Evolutionary conservation across 2,329 filamentous ascomycete genomes (phyloP).

Genomic region (Capronia coronata): DNA sequence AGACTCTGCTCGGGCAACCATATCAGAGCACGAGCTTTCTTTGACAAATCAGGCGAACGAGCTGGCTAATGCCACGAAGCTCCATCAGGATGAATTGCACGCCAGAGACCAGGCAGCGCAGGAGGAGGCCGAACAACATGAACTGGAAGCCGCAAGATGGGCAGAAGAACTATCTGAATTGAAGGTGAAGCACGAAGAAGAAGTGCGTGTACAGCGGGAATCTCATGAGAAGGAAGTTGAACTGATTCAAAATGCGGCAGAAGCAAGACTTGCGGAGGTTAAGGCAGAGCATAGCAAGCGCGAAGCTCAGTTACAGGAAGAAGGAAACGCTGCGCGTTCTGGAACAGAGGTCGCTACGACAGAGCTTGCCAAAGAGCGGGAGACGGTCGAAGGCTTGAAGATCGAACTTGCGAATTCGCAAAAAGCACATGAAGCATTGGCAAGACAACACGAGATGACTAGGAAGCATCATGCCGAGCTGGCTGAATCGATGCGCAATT

Average conservation of each 20-base stretch:
- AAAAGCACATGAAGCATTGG: constrained; percentile 19
- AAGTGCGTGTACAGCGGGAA: constrained; percentile 10
- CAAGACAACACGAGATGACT: constrained; percentile 18
- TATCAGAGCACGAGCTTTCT: constrained; percentile 10
- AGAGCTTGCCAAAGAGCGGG: constrained; percentile 22
- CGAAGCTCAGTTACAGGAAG: constrained; percentile 26
- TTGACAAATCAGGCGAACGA: constrained; percentile 12
- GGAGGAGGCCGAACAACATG: constrained; percentile 12
- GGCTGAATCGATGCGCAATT: constrained; percentile 28
- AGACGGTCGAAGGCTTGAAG: constrained; percentile 15
- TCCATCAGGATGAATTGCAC: constrained; percentile 14
- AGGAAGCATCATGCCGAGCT: constrained; percentile 20
- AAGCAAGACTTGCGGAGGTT: constrained; percentile 33
- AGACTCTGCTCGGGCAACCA: constrained; percentile 10
- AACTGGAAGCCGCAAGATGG: constrained; percentile 6
- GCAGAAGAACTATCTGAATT: constrained; percentile 10
- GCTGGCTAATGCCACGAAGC: constrained; percentile 2
- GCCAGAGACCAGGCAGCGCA: constrained; percentile 1
- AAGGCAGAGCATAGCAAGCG: constrained; percentile 34
- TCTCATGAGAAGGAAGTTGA: constrained; percentile 13
- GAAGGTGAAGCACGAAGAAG: constrained; percentile 12
- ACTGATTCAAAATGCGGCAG: constrained; percentile 28
- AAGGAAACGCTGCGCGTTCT: constrained; percentile 23
- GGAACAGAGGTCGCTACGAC: constrained; percentile 24
- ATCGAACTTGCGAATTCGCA: constrained; percentile 18